A percentile compares a stretch with the other conserved stretches of the same genome.
Evolutionary conservation across 495 filamentous ascomycete genomes (phyloP).

Genomic region (Penicillium atrosanguineum): DNA sequence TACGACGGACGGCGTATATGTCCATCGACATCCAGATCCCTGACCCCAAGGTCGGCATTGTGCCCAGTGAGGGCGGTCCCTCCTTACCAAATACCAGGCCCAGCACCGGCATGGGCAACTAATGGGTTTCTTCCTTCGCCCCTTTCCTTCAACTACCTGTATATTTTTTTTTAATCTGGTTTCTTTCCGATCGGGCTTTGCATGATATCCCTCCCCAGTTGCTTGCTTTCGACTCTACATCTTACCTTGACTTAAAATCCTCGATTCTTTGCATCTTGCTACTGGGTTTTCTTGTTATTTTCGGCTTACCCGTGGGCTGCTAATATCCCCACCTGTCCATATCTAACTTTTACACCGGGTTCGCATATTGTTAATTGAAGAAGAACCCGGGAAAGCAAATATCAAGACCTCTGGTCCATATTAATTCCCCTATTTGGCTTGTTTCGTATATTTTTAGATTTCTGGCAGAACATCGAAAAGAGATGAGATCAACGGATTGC

Average conservation of each 20-base stretch:
- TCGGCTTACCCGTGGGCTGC: conserved; percentile 8
- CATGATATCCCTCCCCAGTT: conserved; percentile 33
- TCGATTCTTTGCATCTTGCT: background rate
- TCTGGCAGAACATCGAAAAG: no score
- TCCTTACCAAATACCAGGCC: conserved; percentile 42
- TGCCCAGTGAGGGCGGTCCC: conserved; percentile 34
- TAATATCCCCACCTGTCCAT: conserved; percentile 6
- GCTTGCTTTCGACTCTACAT: conserved; percentile 5
- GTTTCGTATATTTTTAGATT: background rate
- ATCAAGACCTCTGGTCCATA: conserved; percentile 9
- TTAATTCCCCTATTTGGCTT: background rate
- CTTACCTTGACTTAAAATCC: background rate
- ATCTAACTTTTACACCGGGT: conserved; percentile 4
- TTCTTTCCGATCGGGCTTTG: conserved; percentile 12
- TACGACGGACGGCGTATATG: conserved; percentile 85
- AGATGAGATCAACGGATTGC: no score
- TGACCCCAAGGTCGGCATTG: conserved; percentile 66
- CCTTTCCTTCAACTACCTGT: conserved; percentile 8
- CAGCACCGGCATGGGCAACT: conserved; percentile 30
- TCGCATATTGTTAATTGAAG: background rate
- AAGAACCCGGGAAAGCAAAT: conserved; percentile 1
- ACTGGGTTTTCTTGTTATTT: conserved; percentile 9
- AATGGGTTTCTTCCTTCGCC: conserved; percentile 4
- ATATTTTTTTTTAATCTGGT: conserved; percentile 25
- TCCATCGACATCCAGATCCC: conserved; percentile 84